Base-by-base conservation (phyloP, 768 basidiomycete species). In the Amanita jacksonii region DNA sequence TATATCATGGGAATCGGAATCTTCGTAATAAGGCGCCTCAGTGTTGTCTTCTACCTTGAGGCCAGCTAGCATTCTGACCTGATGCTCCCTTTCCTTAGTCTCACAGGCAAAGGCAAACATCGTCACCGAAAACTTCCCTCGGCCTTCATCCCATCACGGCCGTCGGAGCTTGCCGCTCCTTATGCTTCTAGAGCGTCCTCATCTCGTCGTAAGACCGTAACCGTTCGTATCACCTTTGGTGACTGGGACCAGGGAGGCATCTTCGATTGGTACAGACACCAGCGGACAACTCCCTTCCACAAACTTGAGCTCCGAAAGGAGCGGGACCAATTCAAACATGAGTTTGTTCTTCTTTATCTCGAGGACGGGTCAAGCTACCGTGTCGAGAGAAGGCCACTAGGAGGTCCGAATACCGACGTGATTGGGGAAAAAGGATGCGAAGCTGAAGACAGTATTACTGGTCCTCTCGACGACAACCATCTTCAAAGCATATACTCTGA, bases 231-330 rank as follows among this genome's bases (percentile, higher is more conserved):
- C 5, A 19, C 22, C 39, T 22, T 25, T 18, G 23, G 19, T 15
- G 33, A 34, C 33, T 34, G 33, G 33, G 16, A 34, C n/a, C 7
- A 34, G 15, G 33, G 33, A n/a, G 33, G 33, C 13, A 41, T 41
- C n/a, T 41, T 41, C 16, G 16, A 28, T 15, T 41, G 39, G 39
- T 41, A 31, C 8, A 2, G 9, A 28, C 12, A 13, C 5, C 25
- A 28, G 23, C 4, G 7, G 8, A 13, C 18, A 9, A 41, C 39
- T 6, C 3, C n/a, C 4, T 28, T 41, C 4, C 16, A 24, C 39
- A 41, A 41, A 30, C 39, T 41, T n/a, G 39, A 41, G 20, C 40
- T 30, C 15, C 27, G 40, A 18, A 31, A 41, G n/a, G 28, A 41
- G 12, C 27, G 40, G 31, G 40, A 41, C 16, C 23, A n/a, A 10